Conservation (phyloP, 352 stramenopile genomes). For the Phytophthora fragariae region DNA sequence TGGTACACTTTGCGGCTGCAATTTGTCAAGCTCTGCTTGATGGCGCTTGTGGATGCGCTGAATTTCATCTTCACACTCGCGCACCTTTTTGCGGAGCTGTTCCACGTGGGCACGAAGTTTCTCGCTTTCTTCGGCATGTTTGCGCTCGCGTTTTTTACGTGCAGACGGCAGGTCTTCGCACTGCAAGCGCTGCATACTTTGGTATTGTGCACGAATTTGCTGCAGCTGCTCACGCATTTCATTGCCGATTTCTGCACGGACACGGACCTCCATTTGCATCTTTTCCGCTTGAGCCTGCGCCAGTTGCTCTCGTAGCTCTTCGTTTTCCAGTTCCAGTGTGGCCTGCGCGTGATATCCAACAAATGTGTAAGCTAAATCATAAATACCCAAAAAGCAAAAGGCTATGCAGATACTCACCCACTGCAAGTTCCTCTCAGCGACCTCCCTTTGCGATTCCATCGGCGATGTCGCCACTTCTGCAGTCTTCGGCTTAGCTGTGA, state of each 20-base stretch:
- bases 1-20: constrained; percentile 34
- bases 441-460: constrained; percentile 39
- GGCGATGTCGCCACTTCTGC: constrained; percentile 37
- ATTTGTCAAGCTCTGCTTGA: constrained; percentile 44
- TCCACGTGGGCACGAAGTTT: constrained; percentile 67
- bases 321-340: constrained; percentile 68
- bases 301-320: constrained; percentile 63
- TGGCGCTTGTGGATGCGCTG: constrained; percentile 76
- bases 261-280: constrained; percentile 66
- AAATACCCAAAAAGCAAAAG: neutral
- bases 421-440: constrained; percentile 40
- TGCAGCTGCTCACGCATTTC: constrained; percentile 76
- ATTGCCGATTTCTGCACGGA: constrained; percentile 71
- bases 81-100: constrained; percentile 70
- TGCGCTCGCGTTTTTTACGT: constrained; percentile 49
- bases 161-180: constrained; percentile 44
- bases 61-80: constrained; percentile 88
- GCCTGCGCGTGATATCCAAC: constrained; percentile 22
- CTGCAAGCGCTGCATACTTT: constrained; percentile 48
- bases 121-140: constrained; percentile 55
- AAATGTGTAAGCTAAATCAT: neutral
- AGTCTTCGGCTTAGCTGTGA: constrained; percentile 23
- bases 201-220: constrained; percentile 68
- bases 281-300: constrained; percentile 60
- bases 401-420: constrained; percentile 16